Evolutionary conservation across 2,329 filamentous ascomycete species (phyloP), one percentile per base, ranked within the genome.

Genomic region (Claviceps sp.): DNA sequence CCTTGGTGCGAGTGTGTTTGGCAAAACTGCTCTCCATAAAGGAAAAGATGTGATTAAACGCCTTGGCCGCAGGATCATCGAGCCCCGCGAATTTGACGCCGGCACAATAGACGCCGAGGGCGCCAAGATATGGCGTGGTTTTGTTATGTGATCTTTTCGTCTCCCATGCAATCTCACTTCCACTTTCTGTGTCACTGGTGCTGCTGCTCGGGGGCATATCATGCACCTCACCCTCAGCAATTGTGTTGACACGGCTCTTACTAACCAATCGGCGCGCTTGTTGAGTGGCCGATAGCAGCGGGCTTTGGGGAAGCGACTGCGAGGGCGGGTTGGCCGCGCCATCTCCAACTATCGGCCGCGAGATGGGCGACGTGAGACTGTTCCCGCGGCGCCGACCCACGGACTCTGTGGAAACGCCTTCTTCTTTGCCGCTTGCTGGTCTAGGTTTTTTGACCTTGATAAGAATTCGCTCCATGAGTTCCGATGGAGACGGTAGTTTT

Each of bases 21-120:
- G 88, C 82, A 61, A 96, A 96, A 5, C 84, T 89, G 53, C 84
- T 82, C 70, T 98, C 93, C 65, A 89, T 88, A 69, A 97, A 89
- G 0, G 93, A 97, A 67, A 93, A 90, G 60, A 97, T 87, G 70
- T 98, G 93, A 67, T 97, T 97, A 72, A 82, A 93, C 43, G 81
- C 81, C 70, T 88, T 89, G 59, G 89, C 90, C 55, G 91, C 87
- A 0, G 82, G 72, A 13, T 79, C 78, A 52, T 84, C 81, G 63
- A 95, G 95, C 43, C 87, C 85, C 37, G 79, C 78, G 66, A 93
- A 95, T 64, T 94, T 95, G 66, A 95, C 72, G 0, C 81, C 81
- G 7, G 76, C 76, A 61, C 79, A 82, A 62, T 84, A 84, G 2
- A 97, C 87, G 30, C 89, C 93, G 9, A 98, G 78, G 40, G 87